Base-by-base conservation (phyloP, 108 stramenopile species). In the Pseudonitzschia delicatissima region DNA sequence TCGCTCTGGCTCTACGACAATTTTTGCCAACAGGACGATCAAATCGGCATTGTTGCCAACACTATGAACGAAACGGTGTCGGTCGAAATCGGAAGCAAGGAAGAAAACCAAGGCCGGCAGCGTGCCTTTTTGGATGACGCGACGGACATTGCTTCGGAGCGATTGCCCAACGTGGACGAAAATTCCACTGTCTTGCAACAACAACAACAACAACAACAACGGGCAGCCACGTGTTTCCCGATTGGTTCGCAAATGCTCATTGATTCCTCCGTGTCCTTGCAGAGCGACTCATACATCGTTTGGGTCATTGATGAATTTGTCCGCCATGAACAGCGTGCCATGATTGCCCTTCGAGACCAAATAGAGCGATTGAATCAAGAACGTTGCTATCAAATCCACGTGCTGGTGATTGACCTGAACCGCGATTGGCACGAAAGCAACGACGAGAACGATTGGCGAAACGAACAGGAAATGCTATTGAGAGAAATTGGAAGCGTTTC, bases 71-170 rank as follows among this genome's bases (percentile, higher is more conserved):
- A 33, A 3, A 18, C 32, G 3, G 25, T 7, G 28, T 18, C 55
- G 1, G 55, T 57, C 27, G 55, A 57, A 9, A 31, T 57, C 17
- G 55, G 55, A 33, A 15, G 33, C 8, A 57, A 57, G 25, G 55
- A 57, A 33, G 55, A 57, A 9, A 57, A 57, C 29, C 28, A 57
- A 34, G 55, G 55, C 18, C 55, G 55, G 13, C 55, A 57, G 33
- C 55, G 55, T 2, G 1, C 55, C 2, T 57, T 18, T 4, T n/a
- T 57, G 28, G 55, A 57, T 34, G 28, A 29, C 11, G 55, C 55
- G 21, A 57, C 55, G 2, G 27, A 25, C 27, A 57, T 3, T 9
- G 23, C 8, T 2, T 6, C 21, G 20, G 20, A 18, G 7, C 20
- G 47, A 21, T 18, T 21, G 2, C 21, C 17, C 21, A 18, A 2